Conservation (phyloP, 257 asterid species). For the Cruciata laevipes region DNA sequence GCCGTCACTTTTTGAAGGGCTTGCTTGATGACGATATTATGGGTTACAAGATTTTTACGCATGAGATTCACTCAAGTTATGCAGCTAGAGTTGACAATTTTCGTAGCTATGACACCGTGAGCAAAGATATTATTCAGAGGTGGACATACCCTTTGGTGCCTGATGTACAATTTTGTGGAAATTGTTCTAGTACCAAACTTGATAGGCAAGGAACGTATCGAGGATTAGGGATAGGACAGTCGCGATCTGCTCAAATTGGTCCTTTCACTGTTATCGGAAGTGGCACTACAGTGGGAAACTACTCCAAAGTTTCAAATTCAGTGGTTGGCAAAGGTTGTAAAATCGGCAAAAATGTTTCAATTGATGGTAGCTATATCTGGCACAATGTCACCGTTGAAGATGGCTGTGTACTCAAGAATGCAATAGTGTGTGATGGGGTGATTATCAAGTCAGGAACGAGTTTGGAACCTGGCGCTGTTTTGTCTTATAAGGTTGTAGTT, state of each 20-base stretch:
- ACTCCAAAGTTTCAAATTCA: slow-evolving; percentile 66
- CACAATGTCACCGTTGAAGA: slow-evolving; percentile 82
- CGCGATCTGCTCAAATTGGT: slow-evolving; percentile 73
- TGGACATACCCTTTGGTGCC: slow-evolving; percentile 99
- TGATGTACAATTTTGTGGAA: slow-evolving; percentile 63
- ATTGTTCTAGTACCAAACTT: slow-evolving; percentile 42
- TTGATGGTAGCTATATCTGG: slow-evolving; percentile 92
- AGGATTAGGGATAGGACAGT: slow-evolving; percentile 56
- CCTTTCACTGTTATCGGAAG: slow-evolving; percentile 79
- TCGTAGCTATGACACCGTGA: slow-evolving; percentile 82
- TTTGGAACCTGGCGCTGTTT: slow-evolving; percentile 75
- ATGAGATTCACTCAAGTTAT: slow-evolving; percentile 88
- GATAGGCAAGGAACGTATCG: slow-evolving; percentile 81
- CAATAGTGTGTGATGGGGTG: slow-evolving; percentile 91
- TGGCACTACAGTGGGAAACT: slow-evolving; percentile 63
- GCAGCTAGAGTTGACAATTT: slow-evolving; percentile 92
- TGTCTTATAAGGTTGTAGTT: slow-evolving; percentile 78
- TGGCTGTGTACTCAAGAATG: slow-evolving; percentile 78
- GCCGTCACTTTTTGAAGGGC: slow-evolving; percentile 96
- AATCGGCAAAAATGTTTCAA: slow-evolving; percentile 75
- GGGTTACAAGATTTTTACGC: slow-evolving; percentile 89
- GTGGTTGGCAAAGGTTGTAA: slow-evolving; percentile 80
- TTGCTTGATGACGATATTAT: slow-evolving; percentile 89
- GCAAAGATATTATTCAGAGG: slow-evolving; percentile 90
- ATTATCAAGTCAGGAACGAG: slow-evolving; percentile 59